Conservation (phyloP, 2,329 filamentous ascomycete genomes). For the Colletotrichum gigasporum region DNA sequence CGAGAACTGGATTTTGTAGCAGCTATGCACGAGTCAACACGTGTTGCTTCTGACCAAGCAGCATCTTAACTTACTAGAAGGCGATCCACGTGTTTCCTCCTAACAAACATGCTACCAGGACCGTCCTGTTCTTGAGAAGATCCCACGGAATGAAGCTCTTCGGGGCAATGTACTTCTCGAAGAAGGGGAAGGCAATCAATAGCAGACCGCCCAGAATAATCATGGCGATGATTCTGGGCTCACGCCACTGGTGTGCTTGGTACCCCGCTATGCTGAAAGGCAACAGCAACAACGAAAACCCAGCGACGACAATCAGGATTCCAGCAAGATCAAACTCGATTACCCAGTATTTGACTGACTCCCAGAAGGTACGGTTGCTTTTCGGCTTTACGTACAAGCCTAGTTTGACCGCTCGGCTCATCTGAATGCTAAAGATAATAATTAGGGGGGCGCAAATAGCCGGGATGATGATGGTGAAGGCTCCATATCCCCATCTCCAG, state of each 20-base stretch:
- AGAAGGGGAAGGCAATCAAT: conserved; percentile 10
- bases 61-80: conserved; percentile 33
- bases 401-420: conserved; percentile 28
- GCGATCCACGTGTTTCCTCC: conserved; percentile 38
- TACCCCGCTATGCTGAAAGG: conserved; percentile 63
- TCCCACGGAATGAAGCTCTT: conserved; percentile 57
- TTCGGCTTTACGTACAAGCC: conserved; percentile 35
- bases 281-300: conserved; percentile 62
- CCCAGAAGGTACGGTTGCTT: conserved; percentile 9
- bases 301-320: conserved; percentile 57
- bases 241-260: conserved; percentile 51
- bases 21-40: conserved; percentile 4
- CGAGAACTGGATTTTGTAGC: conserved; percentile 50
- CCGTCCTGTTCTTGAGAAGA: conserved; percentile 43
- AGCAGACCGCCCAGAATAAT: conserved; percentile 26
- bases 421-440: conserved; percentile 26
- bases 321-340: conserved; percentile 49
- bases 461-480: conserved; percentile 67
- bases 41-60: background rate
- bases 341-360: conserved; percentile 33
- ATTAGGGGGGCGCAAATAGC: conserved; percentile 21
- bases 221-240: conserved; percentile 55
- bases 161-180: conserved; percentile 57
- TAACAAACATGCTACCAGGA: conserved; percentile 38
- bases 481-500: conserved; percentile 57